Evolutionary conservation across 1,284 basidiomycete species (phyloP).

Genomic region (Coniferiporia sulphurascens): DNA sequence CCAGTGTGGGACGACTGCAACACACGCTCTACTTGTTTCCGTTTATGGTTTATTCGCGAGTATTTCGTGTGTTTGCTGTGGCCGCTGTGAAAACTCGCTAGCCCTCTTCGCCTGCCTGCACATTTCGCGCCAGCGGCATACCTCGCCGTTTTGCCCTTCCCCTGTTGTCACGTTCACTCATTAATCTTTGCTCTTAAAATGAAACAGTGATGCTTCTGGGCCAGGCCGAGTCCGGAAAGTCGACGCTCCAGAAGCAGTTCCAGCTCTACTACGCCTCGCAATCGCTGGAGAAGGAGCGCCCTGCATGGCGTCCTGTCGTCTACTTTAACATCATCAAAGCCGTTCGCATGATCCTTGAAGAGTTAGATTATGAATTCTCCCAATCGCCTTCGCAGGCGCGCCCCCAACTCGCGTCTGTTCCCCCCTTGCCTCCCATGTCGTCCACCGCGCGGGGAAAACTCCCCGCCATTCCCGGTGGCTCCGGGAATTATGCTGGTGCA

Average conservation of each 20-base stretch:
- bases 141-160: background rate
- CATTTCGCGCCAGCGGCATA: background rate
- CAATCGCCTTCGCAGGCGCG: slow-evolving; percentile 20
- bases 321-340: slow-evolving; percentile 80
- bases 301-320: slow-evolving; percentile 72
- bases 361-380: slow-evolving; percentile 57
- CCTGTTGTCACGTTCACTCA: background rate
- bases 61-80: too few species aligned
- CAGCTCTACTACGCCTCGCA: slow-evolving; percentile 72
- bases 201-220: slow-evolving; percentile 50
- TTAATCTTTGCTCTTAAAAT: background rate
- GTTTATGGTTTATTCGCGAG: too few species aligned
- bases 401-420: slow-evolving; percentile 23
- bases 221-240: slow-evolving; percentile 77
- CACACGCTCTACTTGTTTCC: too few species aligned
- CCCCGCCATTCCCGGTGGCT: slow-evolving; percentile 12
- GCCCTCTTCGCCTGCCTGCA: too few species aligned
- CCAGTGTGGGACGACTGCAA: too few species aligned
- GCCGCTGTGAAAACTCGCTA: too few species aligned
- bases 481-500: slow-evolving; percentile 1
- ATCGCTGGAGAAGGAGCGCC: slow-evolving; percentile 61
- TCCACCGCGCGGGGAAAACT: slow-evolving; percentile 15
- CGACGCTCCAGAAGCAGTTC: slow-evolving; percentile 76
- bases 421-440: slow-evolving; percentile 22
- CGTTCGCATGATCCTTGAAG: slow-evolving; percentile 67